Conservation (phyloP, 2,329 filamentous ascomycete genomes). For the Macrophomina phaseolina region DNA sequence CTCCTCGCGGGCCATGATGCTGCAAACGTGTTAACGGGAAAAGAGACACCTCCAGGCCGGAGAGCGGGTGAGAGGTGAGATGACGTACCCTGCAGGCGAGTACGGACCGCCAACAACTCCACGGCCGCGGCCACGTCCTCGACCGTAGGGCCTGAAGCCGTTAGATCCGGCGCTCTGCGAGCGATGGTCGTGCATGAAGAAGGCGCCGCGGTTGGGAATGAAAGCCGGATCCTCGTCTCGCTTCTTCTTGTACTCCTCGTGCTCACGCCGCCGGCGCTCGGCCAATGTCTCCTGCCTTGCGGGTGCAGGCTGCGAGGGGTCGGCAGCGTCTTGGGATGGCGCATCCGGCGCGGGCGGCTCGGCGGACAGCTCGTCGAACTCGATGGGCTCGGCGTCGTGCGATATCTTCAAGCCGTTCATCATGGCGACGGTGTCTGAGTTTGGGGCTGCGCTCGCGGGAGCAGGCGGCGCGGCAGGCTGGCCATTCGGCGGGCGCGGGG, state of each 20-base stretch:
- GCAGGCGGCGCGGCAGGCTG: constrained; percentile 44
- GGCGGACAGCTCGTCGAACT: constrained; percentile 56
- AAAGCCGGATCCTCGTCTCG: constrained; percentile 89
- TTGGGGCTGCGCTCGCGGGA: constrained; percentile 48
- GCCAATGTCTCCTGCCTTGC: constrained; percentile 60
- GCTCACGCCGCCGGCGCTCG: constrained; percentile 79
- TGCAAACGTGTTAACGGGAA: constrained; percentile 41
- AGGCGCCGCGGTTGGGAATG: constrained; percentile 90
- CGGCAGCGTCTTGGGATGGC: constrained; percentile 46
- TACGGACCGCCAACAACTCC: constrained; percentile 61
- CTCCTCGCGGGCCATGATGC: constrained; percentile 47
- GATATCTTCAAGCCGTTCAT: constrained; percentile 62
- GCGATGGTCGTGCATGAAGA: constrained; percentile 96
- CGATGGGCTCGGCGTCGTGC: constrained; percentile 53
- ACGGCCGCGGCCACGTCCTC: constrained; percentile 68
- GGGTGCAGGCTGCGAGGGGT: constrained; percentile 33
- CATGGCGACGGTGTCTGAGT: constrained; percentile 66
- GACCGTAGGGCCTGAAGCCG: constrained; percentile 74
- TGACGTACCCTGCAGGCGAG: constrained; percentile 66
- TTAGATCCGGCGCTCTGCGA: constrained; percentile 78
- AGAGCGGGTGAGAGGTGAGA: constrained; percentile 14
- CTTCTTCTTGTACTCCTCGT: constrained; percentile 88
- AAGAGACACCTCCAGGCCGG: constrained; percentile 16
- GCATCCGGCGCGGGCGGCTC: constrained; percentile 38
- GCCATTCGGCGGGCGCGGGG: constrained; percentile 36